Evolutionary conservation across 1,284 basidiomycete genomes (phyloP).

Genomic region (Farysia itapuensis): DNA sequence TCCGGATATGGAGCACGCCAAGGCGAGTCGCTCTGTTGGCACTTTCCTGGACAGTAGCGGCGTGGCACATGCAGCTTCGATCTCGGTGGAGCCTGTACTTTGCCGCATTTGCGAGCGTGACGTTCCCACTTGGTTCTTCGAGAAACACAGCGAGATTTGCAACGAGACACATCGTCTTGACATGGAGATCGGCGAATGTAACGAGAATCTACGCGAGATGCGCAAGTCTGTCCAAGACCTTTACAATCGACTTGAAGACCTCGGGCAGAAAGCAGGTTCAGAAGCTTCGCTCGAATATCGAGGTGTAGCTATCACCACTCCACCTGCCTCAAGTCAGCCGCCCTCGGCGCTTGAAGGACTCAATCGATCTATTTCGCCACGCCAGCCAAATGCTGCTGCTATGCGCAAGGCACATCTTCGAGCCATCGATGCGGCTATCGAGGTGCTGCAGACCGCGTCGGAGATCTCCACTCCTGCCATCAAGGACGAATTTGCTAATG

Average conservation of each 20-base stretch:
- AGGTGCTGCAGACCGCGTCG: conserved; percentile 75
- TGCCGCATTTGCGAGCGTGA: conserved; percentile 98
- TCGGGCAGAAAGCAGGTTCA: conserved; percentile 9
- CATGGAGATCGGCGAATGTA: conserved; percentile 88
- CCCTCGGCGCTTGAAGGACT: conserved; percentile 60
- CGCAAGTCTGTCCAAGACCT: conserved; percentile 67
- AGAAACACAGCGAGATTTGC: conserved; percentile 99
- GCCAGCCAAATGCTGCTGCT: conserved; percentile 34
- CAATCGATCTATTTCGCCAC: conserved; percentile 46
- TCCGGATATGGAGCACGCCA: conserved; percentile 22
- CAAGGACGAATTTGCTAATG: conserved; percentile 75
- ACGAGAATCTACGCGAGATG: conserved; percentile 87
- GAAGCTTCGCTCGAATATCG: conserved; percentile 71
- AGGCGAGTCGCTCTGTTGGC: conserved; percentile 17
- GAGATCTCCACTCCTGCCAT: conserved; percentile 86
- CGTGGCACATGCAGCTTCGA: conserved; percentile 42
- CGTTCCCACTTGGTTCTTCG: conserved; percentile 98
- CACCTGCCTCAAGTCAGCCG: conserved; percentile 39
- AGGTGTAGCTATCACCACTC: conserved; percentile 68
- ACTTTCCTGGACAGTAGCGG: conserved; percentile 15
- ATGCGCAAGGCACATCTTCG: conserved; percentile 63
- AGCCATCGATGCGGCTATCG: conserved; percentile 79
- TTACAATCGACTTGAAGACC: conserved; percentile 35
- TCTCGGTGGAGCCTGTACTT: conserved; percentile 73
- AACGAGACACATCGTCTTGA: conserved; percentile 94